These are phyloP conservation scores for Xylariaceae sp. DNA, from an alignment of 2,329 filamentous ascomycete genomes.

Conservation along the genomic window DNA sequence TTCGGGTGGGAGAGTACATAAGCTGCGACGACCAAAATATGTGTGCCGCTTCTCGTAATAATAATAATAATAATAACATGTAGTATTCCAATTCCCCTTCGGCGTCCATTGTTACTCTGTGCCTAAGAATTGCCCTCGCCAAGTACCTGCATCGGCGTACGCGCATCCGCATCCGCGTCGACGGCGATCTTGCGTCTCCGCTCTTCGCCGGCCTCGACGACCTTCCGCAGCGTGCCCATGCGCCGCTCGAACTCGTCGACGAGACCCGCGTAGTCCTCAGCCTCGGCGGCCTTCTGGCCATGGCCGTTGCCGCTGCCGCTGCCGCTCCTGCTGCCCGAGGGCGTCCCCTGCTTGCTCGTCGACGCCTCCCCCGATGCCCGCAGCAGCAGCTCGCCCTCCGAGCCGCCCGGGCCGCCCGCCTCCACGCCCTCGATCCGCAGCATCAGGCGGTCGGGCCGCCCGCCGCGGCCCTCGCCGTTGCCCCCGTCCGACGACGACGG, in stretches of 20 bases:
- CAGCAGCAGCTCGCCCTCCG: constrained; percentile 41
- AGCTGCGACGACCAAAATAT: too few relatives aligned
- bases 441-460: constrained; percentile 54
- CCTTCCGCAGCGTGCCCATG: constrained; percentile 57
- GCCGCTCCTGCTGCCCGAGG: constrained; percentile 29
- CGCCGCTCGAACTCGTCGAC: constrained; percentile 60
- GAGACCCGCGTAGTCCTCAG: constrained; percentile 54
- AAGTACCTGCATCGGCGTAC: constrained; percentile 2
- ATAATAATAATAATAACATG: too few relatives aligned
- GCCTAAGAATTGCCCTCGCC: neutral
- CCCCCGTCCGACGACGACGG: constrained; percentile 36
- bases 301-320: constrained; percentile 38
- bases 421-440: constrained; percentile 62
- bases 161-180: constrained; percentile 17
- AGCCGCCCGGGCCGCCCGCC: constrained; percentile 37
- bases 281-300: constrained; percentile 30
- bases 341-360: constrained; percentile 22
- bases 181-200: constrained; percentile 41
- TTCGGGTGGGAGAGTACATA: too few relatives aligned
- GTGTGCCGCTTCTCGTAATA: too few relatives aligned
- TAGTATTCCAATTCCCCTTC: too few relatives aligned
- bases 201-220: constrained; percentile 56
- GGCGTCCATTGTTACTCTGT: too few relatives aligned
- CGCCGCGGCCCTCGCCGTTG: constrained; percentile 30
- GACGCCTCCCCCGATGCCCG: constrained; percentile 28